Evolutionary conservation across 129 eudicot species (phyloP).

Genomic region (Apium graveolens): DNA sequence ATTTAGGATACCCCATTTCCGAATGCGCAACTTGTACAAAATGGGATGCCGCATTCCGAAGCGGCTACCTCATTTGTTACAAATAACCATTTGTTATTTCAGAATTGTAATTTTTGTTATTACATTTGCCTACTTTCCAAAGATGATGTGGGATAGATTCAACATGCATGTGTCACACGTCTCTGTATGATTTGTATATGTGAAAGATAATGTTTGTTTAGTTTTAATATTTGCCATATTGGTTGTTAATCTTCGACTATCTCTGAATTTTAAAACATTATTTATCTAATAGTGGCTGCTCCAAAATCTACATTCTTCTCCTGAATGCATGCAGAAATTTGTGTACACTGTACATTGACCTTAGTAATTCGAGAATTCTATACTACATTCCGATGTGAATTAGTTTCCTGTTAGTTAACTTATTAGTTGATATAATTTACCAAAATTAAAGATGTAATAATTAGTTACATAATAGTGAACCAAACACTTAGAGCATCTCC

Average conservation of each 20-base stretch:
- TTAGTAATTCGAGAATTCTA: background rate
- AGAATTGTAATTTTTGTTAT: no score
- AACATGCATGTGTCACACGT: background rate
- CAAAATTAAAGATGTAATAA: no score
- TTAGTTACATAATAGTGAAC: no score
- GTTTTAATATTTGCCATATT: background rate
- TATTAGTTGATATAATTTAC: no score
- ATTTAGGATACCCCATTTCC: no score
- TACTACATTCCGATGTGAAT: background rate
- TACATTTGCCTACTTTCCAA: background rate
- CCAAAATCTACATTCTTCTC: background rate
- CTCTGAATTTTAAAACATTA: background rate
- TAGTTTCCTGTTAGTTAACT: background rate
- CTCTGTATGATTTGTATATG: background rate
- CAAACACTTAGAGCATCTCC: no score
- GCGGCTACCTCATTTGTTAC: no score
- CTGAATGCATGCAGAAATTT: background rate
- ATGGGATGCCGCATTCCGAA: no score
- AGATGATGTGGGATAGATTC: background rate
- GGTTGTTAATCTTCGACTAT: background rate
- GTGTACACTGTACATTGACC: background rate
- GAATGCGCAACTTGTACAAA: no score
- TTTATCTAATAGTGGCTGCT: background rate
- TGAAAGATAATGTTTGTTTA: background rate
- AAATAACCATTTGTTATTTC: no score